Percentiles rank a stretch among this genome's conserved stretches.
Conservation (phyloP, 73 alveolate species). For the Tetrahymena borealis region DNA sequence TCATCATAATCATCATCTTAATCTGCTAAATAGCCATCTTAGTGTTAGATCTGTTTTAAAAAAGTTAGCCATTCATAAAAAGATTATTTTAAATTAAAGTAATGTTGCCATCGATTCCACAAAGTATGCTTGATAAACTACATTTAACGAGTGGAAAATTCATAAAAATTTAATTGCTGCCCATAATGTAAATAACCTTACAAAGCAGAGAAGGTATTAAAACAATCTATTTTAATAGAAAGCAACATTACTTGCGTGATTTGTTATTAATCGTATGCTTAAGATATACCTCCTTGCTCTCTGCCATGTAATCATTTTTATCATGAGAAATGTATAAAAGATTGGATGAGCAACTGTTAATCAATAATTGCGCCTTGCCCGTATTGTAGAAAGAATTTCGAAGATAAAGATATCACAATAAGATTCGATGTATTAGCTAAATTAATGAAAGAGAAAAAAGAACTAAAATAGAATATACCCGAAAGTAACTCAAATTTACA, state of each 20-base stretch:
- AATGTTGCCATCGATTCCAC: background rate
- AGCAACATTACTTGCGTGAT: background rate
- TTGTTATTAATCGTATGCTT: background rate
- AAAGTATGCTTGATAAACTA: background rate
- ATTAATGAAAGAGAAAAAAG: background rate
- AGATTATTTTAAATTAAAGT: background rate
- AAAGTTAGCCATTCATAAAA: background rate
- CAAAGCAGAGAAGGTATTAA: background rate
- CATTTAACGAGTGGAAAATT: background rate
- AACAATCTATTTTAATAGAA: background rate
- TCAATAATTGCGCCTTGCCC: background rate
- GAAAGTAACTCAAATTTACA: too few relatives aligned
- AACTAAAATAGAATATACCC: too few relatives aligned
- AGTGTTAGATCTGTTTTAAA: background rate
- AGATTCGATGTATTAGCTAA: background rate
- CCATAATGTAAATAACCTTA: background rate
- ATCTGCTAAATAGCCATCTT: too few relatives aligned
- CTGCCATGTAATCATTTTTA: background rate
- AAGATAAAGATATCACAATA: background rate
- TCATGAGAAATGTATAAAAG: background rate
- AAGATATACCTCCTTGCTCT: background rate
- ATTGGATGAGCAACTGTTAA: background rate
- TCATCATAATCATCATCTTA: background rate
- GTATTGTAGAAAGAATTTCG: background rate
- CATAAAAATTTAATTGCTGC: background rate